Evolutionary conservation across 2,329 filamentous ascomycete species (phyloP), one percentile per base, ranked within the genome.

Genomic region (Diaporthe ampelina): DNA sequence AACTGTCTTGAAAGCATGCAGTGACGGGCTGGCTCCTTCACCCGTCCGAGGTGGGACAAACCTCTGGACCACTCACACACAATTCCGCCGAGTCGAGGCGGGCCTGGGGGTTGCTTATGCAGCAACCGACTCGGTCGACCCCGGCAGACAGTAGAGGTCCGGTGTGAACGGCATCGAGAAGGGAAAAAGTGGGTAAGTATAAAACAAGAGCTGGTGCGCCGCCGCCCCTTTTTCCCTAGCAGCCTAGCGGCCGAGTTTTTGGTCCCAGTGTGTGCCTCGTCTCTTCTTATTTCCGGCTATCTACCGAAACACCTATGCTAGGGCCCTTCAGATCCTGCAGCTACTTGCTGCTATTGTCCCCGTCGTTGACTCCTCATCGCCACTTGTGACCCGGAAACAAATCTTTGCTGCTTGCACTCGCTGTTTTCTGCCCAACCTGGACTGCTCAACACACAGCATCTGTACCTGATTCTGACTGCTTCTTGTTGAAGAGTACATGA

Each of bases 261-360:
- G 69, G 29, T 26, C n/a, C 69, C 13, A 43, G 45, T 63, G 40
- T 63, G 40, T 57, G 45, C 45, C 59, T 17, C 6, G 11, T 61
- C n/a, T 15, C 43, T 54, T 48, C 56, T 72, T 72, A 63, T 72
- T 54, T 15, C 69, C 69, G 57, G 69, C 32, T 21, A 52, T 32
- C 69, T 63, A 54, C 69, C 29, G 67, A 56, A 21, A 45, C 50
- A 40, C 21, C 32, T 37, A 15, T 59, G 40, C 29, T 59, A 37
- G 56, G 68, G 52, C 40, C 21, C 17, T 50, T 58, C 54, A 29
- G 43, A 67, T 67, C 61, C 61, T 52, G 61, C 43, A 50, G 61
- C 61, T 67, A 37, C 59, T 48, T 50, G 45, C 45, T 35, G 40
- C 58, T 48, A 43, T 19, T 48, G 24, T 29, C n/a, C 40, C 21